Conservation (phyloP, 73 alveolate species). For the Paramecium octaurelia region DNA sequence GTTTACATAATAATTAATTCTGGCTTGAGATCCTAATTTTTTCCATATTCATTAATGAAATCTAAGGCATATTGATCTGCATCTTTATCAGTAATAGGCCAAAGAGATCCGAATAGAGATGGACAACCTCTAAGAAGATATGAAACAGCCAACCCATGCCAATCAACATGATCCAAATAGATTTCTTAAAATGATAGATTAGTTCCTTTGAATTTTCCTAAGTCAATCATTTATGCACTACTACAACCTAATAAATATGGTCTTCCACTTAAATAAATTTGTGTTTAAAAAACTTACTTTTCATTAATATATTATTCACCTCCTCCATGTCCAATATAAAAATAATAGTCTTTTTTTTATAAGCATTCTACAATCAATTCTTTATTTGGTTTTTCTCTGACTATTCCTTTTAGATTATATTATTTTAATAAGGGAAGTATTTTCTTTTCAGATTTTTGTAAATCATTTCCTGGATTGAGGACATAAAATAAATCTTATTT, state of each 20-base stretch:
- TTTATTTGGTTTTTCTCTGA: slow-evolving; percentile 18
- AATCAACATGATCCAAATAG: not conserved
- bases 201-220: not conserved
- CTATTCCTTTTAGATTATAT: not conserved
- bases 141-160: slow-evolving; percentile 10
- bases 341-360: slow-evolving; percentile 2
- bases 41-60: not conserved
- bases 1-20: not conserved
- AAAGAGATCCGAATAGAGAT: slow-evolving; percentile 24
- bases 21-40: not conserved
- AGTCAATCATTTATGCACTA: slow-evolving; percentile 25
- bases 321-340: slow-evolving; percentile 52
- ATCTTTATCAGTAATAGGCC: slow-evolving; percentile 48
- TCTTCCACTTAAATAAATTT: not conserved
- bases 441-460: not conserved
- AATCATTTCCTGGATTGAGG: slow-evolving; percentile 17
- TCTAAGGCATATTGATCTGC: slow-evolving; percentile 39
- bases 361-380: not conserved
- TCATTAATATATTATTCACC: slow-evolving; percentile 9
- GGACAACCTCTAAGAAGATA: slow-evolving; percentile 38
- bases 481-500: slow-evolving; percentile 31
- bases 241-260: slow-evolving; percentile 33
- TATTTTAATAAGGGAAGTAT: not conserved
- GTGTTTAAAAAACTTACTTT: not conserved
- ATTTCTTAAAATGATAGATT: not conserved